Evolutionary conservation across 177 flowering plant genomes (phyloP), one percentile per base, ranked within the genome.

Genomic region (Vitis hybrid): DNA sequence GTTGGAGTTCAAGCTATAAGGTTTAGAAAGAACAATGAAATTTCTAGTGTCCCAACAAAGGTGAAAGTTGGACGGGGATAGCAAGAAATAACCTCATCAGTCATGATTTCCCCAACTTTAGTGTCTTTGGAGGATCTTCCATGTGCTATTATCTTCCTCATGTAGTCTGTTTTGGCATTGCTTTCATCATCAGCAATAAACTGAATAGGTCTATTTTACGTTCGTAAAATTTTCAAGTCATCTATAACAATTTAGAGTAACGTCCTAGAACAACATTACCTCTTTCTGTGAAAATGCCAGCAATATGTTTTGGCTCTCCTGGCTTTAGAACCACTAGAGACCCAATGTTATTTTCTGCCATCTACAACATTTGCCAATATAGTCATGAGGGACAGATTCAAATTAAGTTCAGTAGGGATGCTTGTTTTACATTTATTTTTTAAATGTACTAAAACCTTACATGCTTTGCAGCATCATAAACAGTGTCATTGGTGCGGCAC

Each of bases 221-320:
- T 9, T 9, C 55, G 15, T 2, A 65, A 16, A 56, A 72, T 39
- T 39, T 39, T 39, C 7, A 61, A 18, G 20, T 6, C 26, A 51
- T 13, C 12, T 50, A 63, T 48, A 51, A 39, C 10, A 39, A 22
- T 6, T 39, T 45, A 45, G 51, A 39, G 8, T 39, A 39, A 39
- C 7, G 1, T 39, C 45, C 5, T 39, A 5, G 45, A 39, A 39
- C 45, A 39, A 15, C n/a, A 29, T 56, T 77, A 91, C 98, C 96
- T 90, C 97, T 82, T 68, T 92, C 97, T 11, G 97, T 92, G 72
- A 92, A 51, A 72, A 94, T 89, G 74, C 98, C 97, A 56, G 91
- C 95, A 49, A 89, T 80, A 31, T 71, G 68, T 45, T 89, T 84
- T 62, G 74, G 75, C 18, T 88, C 84, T 69, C 94, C 97, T 31